Evolutionary conservation across 192 early-diverging fungal species (phyloP), one percentile per base, ranked within the genome.

Genomic region (Backusella morwellensis): DNA sequence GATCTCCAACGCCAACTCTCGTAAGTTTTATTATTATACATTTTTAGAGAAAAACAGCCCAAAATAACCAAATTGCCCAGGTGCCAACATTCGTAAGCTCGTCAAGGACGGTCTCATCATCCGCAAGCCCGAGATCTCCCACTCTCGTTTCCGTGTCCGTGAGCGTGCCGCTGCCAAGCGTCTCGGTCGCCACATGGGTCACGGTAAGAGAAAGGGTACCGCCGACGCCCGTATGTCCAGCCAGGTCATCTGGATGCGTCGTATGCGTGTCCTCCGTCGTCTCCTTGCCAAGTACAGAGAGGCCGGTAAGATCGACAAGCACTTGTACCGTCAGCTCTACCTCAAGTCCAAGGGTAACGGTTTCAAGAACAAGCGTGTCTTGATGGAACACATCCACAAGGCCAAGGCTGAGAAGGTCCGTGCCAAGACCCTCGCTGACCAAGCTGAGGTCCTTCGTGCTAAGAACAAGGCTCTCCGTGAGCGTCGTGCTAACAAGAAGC

Each of bases 341-440:
- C 85, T 97, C 85, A 98, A 97, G 92, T 90, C 96, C 77, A 99
- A 99, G 95, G 97, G 97, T 97, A 98, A 97, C 89, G 95, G 95
- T 74, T 99, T 99, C 91, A 99, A 99, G 94, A 99, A 97, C 95
- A 99, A 99, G 94, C 94, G 97, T 88, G 97, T 99, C 75, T 86
- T 99, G 59, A 99, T 99, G 95, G 97, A 99, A 89, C 95, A 95
- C 89, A 99, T 99, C 88, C 96, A 98, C 92, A 97, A 97, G 91
- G 95, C 93, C 81, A 99, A 99, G 94, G 95, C 97, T 67, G 97
- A 99, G 90, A 96, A 98, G 88, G 87, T 93, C 75, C 94, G 97
- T 91, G 88, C 91, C 78, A 94, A 96, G 93, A 78, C 91, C 76
- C 88, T 99, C 73, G 90, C 91, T 82, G 97, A 99, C 88, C 97